Evolutionary conservation across 352 stramenopile species (phyloP).

Genomic region (Phytopythium boreale): DNA sequence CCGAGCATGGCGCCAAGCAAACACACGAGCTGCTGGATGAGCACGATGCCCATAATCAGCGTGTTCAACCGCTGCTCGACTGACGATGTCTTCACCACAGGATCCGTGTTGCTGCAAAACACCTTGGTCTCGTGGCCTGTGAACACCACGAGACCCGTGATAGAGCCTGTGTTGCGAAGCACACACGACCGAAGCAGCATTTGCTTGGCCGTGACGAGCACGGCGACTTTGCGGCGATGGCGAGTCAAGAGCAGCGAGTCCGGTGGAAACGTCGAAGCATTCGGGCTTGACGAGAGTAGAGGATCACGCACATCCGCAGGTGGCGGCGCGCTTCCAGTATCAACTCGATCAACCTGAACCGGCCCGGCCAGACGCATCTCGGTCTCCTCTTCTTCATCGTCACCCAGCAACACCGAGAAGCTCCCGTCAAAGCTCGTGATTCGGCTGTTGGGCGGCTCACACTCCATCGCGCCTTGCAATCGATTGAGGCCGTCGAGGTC

Average conservation of each 20-base stretch:
- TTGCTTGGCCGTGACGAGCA: slow-evolving; percentile 82
- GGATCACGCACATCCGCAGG: not conserved
- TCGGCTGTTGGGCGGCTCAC: slow-evolving; percentile 78
- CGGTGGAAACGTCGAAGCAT: not conserved
- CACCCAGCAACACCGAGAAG: slow-evolving; percentile 42
- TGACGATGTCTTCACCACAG: slow-evolving; percentile 73
- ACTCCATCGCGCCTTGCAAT: slow-evolving; percentile 61
- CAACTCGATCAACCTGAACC: slow-evolving; percentile 7
- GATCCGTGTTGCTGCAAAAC: slow-evolving; percentile 78
- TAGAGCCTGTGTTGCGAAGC: slow-evolving; percentile 81
- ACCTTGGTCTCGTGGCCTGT: slow-evolving; percentile 87
- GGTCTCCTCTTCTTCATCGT: not conserved
- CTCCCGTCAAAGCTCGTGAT: slow-evolving; percentile 85
- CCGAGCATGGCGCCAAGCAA: slow-evolving; percentile 59
- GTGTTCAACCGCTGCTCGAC: slow-evolving; percentile 70
- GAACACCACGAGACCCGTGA: slow-evolving; percentile 88
- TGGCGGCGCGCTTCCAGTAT: not conserved
- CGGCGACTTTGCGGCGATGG: slow-evolving; percentile 17
- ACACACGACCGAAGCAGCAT: slow-evolving; percentile 89
- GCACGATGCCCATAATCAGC: slow-evolving; percentile 70
- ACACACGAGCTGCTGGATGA: slow-evolving; percentile 76
- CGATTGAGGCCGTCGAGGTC: slow-evolving; percentile 30
- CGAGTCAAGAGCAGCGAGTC: slow-evolving; percentile 2
- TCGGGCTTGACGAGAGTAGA: not conserved
- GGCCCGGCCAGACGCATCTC: slow-evolving; percentile 15